These are phyloP conservation scores for Dactylorhiza incarnata DNA, from an alignment of 106 monocot species.

Conservation along the genomic window DNA sequence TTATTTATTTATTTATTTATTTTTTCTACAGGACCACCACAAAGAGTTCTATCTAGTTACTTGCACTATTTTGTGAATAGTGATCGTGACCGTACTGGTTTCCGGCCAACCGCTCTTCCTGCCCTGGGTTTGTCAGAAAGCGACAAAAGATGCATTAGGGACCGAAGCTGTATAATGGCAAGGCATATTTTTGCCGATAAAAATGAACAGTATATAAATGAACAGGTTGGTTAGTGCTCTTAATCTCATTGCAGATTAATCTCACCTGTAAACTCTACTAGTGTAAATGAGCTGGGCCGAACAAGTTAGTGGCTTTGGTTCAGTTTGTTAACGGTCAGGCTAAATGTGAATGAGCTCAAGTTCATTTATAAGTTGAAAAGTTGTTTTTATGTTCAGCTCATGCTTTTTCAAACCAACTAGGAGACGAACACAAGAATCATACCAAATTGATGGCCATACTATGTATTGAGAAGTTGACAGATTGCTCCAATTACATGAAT, in stretches of 20 bases:
- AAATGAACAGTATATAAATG: constrained; percentile 84
- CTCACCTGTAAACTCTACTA: not conserved
- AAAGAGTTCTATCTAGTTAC: constrained; percentile 73
- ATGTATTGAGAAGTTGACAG: not conserved
- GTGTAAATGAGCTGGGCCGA: not conserved
- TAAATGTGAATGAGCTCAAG: not conserved
- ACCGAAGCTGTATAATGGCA: constrained; percentile 95
- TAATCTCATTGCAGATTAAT: not conserved
- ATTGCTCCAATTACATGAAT: not conserved
- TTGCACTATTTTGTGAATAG: constrained; percentile 87
- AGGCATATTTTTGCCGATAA: constrained; percentile 95
- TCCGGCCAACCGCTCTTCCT: constrained; percentile 69
- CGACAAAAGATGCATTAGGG: constrained; percentile 96
- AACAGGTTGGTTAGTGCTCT: constrained; percentile 43
- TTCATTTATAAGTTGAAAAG: not conserved
- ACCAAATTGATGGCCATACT: not conserved
- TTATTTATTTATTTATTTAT: not conserved
- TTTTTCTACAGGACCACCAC: constrained; percentile 71
- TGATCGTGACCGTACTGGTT: constrained; percentile 67
- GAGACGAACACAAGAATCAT: not conserved
- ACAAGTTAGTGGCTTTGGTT: not conserved
- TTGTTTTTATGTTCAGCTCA: not conserved
- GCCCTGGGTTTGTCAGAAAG: constrained; percentile 84
- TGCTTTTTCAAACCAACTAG: not conserved
- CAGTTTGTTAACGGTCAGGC: not conserved